phyloP scores from a whole-genome alignment of 202 grass and related monocot genomes.

The Eragrostis tef region DNA sequence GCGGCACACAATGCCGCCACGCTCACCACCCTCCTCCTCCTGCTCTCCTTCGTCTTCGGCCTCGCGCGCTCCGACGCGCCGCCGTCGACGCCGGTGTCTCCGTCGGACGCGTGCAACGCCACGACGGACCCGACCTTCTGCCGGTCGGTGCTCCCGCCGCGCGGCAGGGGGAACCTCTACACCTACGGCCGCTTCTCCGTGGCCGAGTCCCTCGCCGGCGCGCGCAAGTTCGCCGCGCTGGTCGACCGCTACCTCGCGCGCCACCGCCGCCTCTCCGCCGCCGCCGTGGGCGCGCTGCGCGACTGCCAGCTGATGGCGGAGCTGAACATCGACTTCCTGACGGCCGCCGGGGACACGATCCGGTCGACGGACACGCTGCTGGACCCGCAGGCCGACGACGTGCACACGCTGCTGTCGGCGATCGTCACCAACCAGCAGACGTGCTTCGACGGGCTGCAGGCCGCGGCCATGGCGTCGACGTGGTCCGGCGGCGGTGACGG shows the following conservation, averaged over 20 bases:
- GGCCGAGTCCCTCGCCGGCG: slow-evolving; percentile 57
- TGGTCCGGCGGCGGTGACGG: slow-evolving; percentile 54
- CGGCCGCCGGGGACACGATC: slow-evolving; percentile 48
- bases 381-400: slow-evolving; percentile 73
- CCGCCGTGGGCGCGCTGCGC: slow-evolving; percentile 63
- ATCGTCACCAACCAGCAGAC: slow-evolving; percentile 96
- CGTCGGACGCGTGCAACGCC: slow-evolving; percentile 65
- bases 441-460: slow-evolving; percentile 73
- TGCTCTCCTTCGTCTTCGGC: slow-evolving; percentile 15
- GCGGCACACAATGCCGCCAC: not conserved
- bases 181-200: slow-evolving; percentile 76
- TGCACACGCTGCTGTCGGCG: slow-evolving; percentile 78
- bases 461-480: slow-evolving; percentile 37
- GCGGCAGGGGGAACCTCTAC: slow-evolving; percentile 65
- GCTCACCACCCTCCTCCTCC: slow-evolving; percentile 31
- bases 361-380: slow-evolving; percentile 53
- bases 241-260: slow-evolving; percentile 66
- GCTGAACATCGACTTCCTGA: slow-evolving; percentile 74
- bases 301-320: slow-evolving; percentile 66
- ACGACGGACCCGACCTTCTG: slow-evolving; percentile 76
- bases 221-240: slow-evolving; percentile 61
- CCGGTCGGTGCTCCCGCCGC: slow-evolving; percentile 60
- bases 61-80: slow-evolving; percentile 18
- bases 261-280: slow-evolving; percentile 50
- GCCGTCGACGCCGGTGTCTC: slow-evolving; percentile 55